Conservation (phyloP, 2,329 filamentous ascomycete species). For the Clonostachys byssicola region DNA sequence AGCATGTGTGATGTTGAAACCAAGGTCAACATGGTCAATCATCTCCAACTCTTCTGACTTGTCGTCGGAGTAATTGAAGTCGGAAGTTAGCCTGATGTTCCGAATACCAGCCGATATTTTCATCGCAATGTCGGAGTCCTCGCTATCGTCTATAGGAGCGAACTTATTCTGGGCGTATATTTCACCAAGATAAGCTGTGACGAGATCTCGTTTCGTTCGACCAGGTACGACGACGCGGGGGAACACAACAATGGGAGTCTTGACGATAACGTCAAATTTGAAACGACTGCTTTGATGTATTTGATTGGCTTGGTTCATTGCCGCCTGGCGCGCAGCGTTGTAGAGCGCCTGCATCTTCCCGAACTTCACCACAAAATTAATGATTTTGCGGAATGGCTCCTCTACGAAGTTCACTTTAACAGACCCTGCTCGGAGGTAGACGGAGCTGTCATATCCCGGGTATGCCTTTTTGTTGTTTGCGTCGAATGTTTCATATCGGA, state of each 20-base stretch:
- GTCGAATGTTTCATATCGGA: slow-evolving; percentile 96
- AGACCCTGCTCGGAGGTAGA: slow-evolving; percentile 87
- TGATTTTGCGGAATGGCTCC: slow-evolving; percentile 96
- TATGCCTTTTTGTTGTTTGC: slow-evolving; percentile 64
- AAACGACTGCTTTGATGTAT: slow-evolving; percentile 88
- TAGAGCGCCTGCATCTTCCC: slow-evolving; percentile 99
- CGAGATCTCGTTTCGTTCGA: slow-evolving; percentile 68
- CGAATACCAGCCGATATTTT: slow-evolving; percentile 87
- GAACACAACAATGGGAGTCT: slow-evolving; percentile 94
- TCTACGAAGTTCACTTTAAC: slow-evolving; percentile 97
- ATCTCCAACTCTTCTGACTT: slow-evolving; percentile 84
- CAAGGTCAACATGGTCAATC: slow-evolving; percentile 94
- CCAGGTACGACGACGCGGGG: slow-evolving; percentile 72
- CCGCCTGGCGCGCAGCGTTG: slow-evolving; percentile 92
- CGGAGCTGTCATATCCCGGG: slow-evolving; percentile 90
- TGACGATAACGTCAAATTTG: slow-evolving; percentile 90
- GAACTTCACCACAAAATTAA: slow-evolving; percentile 97
- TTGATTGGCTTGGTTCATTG: slow-evolving; percentile 88
- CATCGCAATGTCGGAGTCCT: slow-evolving; percentile 73
- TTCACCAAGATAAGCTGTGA: slow-evolving; percentile 93
- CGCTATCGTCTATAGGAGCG: slow-evolving; percentile 73
- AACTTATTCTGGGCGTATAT: slow-evolving; percentile 97
- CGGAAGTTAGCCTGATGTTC: slow-evolving; percentile 86
- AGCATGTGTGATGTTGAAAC: slow-evolving; percentile 86
- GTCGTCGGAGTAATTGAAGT: slow-evolving; percentile 74